A percentile compares a stretch with the other conserved stretches of the same genome.
Evolutionary conservation across 2,329 filamentous ascomycete species (phyloP).

Genomic region (Ophiostoma perfectum): DNA sequence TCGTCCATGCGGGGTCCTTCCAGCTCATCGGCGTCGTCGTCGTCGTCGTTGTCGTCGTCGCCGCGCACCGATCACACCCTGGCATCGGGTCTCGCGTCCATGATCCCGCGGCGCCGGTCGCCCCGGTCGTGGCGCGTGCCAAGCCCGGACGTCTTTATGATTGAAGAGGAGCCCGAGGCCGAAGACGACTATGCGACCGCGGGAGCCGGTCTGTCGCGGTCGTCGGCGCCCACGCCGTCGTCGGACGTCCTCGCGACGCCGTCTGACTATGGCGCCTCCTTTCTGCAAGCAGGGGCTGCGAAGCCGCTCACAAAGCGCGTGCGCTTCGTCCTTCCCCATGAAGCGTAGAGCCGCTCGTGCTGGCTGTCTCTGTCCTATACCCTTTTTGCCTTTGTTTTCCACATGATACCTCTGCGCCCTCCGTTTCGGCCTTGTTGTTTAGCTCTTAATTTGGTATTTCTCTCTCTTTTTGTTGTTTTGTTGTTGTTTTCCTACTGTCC

Average conservation of each 20-base stretch:
- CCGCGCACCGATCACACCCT: conserved; percentile 3
- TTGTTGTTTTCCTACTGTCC: background rate
- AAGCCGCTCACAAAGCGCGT: conserved; percentile 30
- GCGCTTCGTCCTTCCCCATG: conserved; percentile 23
- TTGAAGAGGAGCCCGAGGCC: conserved; percentile 48
- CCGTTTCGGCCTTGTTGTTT: background rate
- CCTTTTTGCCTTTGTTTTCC: background rate
- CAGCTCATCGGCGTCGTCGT: background rate
- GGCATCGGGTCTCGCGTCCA: background rate
- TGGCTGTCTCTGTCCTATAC: background rate
- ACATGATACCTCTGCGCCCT: background rate
- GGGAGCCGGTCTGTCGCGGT: background rate
- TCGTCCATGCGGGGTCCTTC: conserved; percentile 4
- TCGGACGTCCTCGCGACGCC: background rate
- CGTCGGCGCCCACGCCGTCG: background rate
- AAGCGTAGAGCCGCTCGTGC: background rate
- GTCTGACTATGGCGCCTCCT: background rate
- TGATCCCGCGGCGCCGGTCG: conserved; percentile 33
- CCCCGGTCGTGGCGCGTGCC: conserved; percentile 52
- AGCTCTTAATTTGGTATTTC: background rate
- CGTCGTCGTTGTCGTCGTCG: conserved; percentile 8
- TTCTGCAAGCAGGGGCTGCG: background rate
- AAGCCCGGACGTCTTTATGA: conserved; percentile 56
- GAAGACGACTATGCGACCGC: background rate
- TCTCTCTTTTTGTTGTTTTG: background rate